phyloP scores from a whole-genome alignment of 2,329 filamentous ascomycete genomes.

The Trichoderma sp. region DNA sequence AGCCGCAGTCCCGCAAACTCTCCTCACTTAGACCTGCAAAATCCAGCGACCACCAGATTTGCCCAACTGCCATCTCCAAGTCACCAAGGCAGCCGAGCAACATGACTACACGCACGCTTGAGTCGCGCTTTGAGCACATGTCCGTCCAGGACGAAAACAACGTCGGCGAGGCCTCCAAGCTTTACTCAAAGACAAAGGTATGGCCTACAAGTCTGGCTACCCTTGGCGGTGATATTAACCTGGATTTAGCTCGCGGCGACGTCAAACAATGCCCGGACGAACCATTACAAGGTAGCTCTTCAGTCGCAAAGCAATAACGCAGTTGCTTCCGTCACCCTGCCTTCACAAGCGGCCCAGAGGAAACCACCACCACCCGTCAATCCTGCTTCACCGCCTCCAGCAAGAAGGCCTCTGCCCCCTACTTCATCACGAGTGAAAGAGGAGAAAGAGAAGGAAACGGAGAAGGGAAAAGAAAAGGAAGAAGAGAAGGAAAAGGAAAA shows the following conservation, averaged over 20 bases:
- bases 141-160: constrained; percentile 88
- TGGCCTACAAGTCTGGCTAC: constrained; percentile 5
- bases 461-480: not conserved
- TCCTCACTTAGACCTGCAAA: constrained; percentile 7
- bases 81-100: not conserved
- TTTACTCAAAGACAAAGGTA: constrained; percentile 76
- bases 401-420: constrained; percentile 47
- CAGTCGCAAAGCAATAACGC: constrained; percentile 71
- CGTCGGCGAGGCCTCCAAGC: constrained; percentile 48
- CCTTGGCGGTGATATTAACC: not conserved
- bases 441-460: not conserved
- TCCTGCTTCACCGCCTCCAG: constrained; percentile 45
- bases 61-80: not conserved
- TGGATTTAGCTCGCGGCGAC: constrained; percentile 24
- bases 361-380: constrained; percentile 32
- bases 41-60: not conserved
- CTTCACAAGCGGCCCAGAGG: constrained; percentile 62
- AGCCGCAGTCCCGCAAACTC: not conserved
- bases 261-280: constrained; percentile 60
- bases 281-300: constrained; percentile 81
- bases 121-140: constrained; percentile 85
- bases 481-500: not conserved
- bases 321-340: constrained; percentile 62
- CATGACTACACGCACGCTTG: constrained; percentile 75
- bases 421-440: constrained; percentile 38